These are phyloP conservation scores for Ichthyophthirius multifiliis DNA, from an alignment of 169 alveolate species.

Conservation along the genomic window DNA sequence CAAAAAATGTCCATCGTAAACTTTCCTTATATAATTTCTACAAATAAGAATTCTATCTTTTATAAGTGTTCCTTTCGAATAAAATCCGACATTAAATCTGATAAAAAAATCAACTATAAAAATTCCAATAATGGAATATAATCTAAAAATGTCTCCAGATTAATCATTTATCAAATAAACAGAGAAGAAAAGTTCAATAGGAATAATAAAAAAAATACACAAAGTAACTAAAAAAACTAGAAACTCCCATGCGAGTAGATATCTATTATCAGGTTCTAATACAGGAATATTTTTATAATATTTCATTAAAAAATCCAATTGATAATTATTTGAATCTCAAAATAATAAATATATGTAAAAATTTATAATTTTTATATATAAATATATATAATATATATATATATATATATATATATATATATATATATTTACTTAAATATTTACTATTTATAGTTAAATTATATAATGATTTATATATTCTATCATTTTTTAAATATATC, in stretches of 20 bases:
- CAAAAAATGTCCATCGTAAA: background rate
- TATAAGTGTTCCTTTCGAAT: slow-evolving; percentile 15
- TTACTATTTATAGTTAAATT: background rate
- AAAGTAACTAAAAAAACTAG: background rate
- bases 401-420: background rate
- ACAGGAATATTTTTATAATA: background rate
- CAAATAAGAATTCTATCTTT: background rate
- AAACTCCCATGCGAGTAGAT: background rate
- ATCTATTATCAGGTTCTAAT: background rate
- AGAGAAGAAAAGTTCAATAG: background rate
- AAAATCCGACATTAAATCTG: slow-evolving; percentile 11
- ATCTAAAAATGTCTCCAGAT: background rate
- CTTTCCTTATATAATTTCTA: background rate
- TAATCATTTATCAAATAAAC: background rate
- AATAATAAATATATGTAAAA: background rate
- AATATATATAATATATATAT: background rate
- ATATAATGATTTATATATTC: background rate
- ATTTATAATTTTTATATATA: no score
- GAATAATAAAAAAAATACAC: background rate
- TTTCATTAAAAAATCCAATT: background rate
- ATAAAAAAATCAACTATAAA: slow-evolving; percentile 12
- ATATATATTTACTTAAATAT: background rate
- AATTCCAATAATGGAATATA: background rate
- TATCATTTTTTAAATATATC: background rate
- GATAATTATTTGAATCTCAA: background rate